Base-by-base conservation (phyloP, 164 flowering plant species). In the Houttuynia cordata region DNA sequence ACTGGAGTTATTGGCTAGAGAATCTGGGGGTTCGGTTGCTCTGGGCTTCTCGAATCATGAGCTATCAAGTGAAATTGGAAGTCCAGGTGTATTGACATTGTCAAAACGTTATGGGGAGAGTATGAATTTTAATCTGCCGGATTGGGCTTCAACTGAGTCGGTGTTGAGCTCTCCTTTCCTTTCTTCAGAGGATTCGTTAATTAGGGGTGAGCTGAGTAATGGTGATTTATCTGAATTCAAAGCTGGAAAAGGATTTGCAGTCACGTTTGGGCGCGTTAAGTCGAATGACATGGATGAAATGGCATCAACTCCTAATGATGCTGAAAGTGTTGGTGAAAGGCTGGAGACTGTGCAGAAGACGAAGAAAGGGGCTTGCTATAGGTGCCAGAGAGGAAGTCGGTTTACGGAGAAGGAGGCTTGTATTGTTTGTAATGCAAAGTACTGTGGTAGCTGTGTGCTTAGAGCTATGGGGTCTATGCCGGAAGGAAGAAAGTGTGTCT, bases 401-500 rank as follows among this genome's bases (percentile, higher is more conserved):
- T 88, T 94, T 62, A 85, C 87, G 0, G 99, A 94, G 65, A 94
- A 94, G 79, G 97, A 94, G 77, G 82, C 73, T 50, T 94, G 99
- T 74, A 68, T 94, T 62, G 99, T 91, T 58, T 94, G 99, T 75
- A 86, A 80, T 83, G 83, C 97, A 45, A 94, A 91, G 68, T 94
- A 83, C 79, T 94, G 99, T 63, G 67, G 77, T 68, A 84, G 78
- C 71, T 94, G 99, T 70, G 87, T 94, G 73, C 87, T 94, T 41
- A 84, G 91, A 72, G 92, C 96, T 19, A 94, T 94, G 99, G 99
- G 99, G 17, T 94, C 99, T 1, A 94, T 94, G 99, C 99, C 99
- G 1, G 99, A 94, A 76, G 99, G 99, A 53, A 81, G 99, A 69
- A 94, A 94, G 72, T 94, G 99, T 67, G 85, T 94, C 62, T 60